These are phyloP conservation scores for Metschnikowia gelsemii DNA, from an alignment of 805 yeast species.

Conservation along the genomic window DNA sequence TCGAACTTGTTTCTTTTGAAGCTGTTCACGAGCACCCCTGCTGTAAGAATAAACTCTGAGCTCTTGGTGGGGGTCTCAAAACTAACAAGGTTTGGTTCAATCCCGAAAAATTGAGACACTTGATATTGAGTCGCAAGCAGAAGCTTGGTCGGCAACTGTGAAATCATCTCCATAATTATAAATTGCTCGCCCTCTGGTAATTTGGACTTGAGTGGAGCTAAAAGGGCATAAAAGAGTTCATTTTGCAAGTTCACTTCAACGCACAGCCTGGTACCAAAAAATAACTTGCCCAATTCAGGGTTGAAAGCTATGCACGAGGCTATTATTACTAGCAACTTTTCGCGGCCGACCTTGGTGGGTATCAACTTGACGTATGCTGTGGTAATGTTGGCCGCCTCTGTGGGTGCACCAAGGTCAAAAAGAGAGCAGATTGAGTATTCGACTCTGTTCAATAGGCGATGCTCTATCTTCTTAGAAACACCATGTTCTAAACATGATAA, in stretches of 20 bases:
- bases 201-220: constrained; percentile 1
- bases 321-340: not conserved
- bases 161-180: not conserved
- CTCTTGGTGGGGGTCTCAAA: constrained; percentile 1
- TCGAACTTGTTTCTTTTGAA: constrained; percentile 1
- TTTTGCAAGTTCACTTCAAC: not conserved
- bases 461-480: not conserved
- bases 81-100: not conserved
- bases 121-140: constrained; percentile 2
- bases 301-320: constrained; percentile 1
- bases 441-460: not conserved
- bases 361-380: not conserved
- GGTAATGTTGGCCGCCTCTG: not conserved
- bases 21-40: constrained; percentile 1
- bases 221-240: not conserved
- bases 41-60: constrained; percentile 5
- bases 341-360: not conserved
- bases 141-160: not conserved
- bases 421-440: constrained; percentile 6
- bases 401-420: constrained; percentile 1
- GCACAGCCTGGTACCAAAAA: constrained; percentile 5
- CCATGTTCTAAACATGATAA: not conserved
- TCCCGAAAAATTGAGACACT: not conserved
- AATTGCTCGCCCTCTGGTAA: not conserved
- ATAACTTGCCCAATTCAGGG: not conserved